These are phyloP conservation scores for Citrus hindsii DNA, from an alignment of 345 rosid genomes.

Conservation along the genomic window DNA sequence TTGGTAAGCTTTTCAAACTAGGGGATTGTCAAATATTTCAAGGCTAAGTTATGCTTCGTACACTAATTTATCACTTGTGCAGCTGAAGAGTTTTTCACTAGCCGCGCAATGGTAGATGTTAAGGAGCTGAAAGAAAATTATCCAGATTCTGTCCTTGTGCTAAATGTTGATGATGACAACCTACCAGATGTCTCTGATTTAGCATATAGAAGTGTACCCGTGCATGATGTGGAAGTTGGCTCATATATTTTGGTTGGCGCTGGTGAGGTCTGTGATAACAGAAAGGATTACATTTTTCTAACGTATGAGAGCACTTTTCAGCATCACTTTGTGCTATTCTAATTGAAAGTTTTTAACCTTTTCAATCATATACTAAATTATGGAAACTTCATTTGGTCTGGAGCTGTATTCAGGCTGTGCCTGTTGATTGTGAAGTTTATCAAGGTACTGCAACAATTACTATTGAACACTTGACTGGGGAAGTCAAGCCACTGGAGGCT, in stretches of 20 bases:
- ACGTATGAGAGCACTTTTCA: not conserved
- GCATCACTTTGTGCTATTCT: not conserved
- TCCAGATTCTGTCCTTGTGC: conserved; percentile 75
- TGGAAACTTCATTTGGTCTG: conserved; percentile 4
- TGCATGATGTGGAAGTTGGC: conserved; percentile 79
- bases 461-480: conserved; percentile 94
- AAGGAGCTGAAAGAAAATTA: conserved; percentile 89
- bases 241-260: conserved; percentile 84
- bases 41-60: conserved; percentile 8
- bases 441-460: conserved; percentile 94
- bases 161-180: conserved; percentile 54
- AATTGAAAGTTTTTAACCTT: not conserved
- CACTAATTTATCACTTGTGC: conserved; percentile 19
- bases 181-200: conserved; percentile 70
- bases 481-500: conserved; percentile 86
- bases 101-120: conserved; percentile 90
- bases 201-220: conserved; percentile 73
- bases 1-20: conserved; percentile 45
- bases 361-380: not conserved
- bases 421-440: conserved; percentile 89
- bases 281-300: not conserved
- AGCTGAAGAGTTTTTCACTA: conserved; percentile 98
- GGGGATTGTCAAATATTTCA: not conserved
- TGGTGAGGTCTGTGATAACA: conserved; percentile 86
- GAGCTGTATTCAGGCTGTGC: conserved; percentile 60